These are phyloP conservation scores for Sporothrix pseudoabietina DNA, from an alignment of 2,329 filamentous ascomycete species.

Conservation along the genomic window DNA sequence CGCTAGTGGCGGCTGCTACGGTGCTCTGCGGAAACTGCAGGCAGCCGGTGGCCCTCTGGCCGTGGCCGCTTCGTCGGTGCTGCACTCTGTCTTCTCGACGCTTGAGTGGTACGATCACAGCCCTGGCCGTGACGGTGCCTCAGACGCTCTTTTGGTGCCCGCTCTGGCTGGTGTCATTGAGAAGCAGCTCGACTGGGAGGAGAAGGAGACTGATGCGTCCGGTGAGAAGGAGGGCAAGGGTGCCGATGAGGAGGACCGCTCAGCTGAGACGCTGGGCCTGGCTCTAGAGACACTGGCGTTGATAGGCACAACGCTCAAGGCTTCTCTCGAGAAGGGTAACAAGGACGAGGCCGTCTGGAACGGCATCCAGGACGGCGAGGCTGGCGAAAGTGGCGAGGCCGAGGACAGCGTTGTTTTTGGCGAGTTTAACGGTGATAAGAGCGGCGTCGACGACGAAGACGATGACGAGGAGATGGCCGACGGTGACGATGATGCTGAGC, in stretches of 20 bases:
- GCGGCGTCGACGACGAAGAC: constrained; percentile 42
- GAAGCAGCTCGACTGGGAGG: constrained; percentile 32
- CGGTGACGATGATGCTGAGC: constrained; percentile 45
- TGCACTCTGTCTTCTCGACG: constrained; percentile 63
- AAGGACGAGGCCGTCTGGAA: constrained; percentile 46
- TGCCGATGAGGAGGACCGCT: constrained; percentile 30
- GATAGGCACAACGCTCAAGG: constrained; percentile 62
- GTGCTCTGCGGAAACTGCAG: constrained; percentile 53
- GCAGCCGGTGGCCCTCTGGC: constrained; percentile 52
- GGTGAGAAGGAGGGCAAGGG: neutral
- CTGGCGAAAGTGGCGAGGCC: constrained; percentile 43
- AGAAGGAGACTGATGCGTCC: neutral
- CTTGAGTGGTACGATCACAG: constrained; percentile 57
- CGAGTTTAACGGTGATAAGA: constrained; percentile 40
- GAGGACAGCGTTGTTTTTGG: constrained; percentile 41
- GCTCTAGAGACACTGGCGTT: constrained; percentile 65
- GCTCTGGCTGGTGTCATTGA: constrained; percentile 48
- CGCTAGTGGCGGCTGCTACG: constrained; percentile 48
- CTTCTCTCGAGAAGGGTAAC: constrained; percentile 51
- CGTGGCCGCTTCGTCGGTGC: constrained; percentile 60
- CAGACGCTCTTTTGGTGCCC: constrained; percentile 55
- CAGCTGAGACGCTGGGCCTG: constrained; percentile 52
- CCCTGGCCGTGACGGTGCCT: constrained; percentile 51
- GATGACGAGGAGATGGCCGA: constrained; percentile 63
- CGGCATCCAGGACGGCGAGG: constrained; percentile 37